Base-by-base conservation (phyloP, 495 filamentous ascomycete species). In the Aspergillus nidulans region DNA sequence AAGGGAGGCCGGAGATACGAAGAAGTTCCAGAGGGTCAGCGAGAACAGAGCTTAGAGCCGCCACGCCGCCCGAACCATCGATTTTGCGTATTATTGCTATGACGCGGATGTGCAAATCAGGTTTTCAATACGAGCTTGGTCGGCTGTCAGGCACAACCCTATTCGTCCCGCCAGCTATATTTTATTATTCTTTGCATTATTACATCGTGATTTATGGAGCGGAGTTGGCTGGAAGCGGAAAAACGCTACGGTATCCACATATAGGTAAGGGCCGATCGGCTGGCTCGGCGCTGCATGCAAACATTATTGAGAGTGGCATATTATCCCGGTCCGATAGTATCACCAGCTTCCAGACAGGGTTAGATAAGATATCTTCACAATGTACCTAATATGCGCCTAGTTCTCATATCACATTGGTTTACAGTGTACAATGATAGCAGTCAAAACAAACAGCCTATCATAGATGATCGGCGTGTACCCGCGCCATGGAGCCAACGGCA, bases 1-100 rank as follows among this genome's bases (percentile, higher is more conserved):
- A 56, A 56, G 53, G 53, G 53, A 43, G 53, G 21, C 53, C 53
- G 30, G 39, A 56, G 19, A 50, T 20, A 50, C n/a, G 36, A 15
- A 36, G 47, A 34, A 19, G 30, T 34, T 34, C 30, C 30, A 34
- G 30, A 34, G 30, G 30, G 30, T 34, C 9, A 49, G 20, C 12
- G 39, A 9, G 13, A 18, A 15, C 18, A 16, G 18, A 23, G 32
- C 47, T 49, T 25, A 20, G 46, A 49, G 26, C 46, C 46, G 26
- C 44, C 44, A 46, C 24, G 24, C 23, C 13, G 25, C 44, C 44
- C 21, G 46, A 55, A 55, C 51, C 57, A 59, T 59, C 34, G 57
- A 55, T 34, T 34, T 34, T 34, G 30, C 30, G n/a, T n/a, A n/a
- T 34, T 34, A 34, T 59, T 21, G 26, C 16, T n/a, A 49, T 39